Percentiles rank a stretch among this genome's conserved stretches.
Conservation (phyloP, 768 basidiomycete species). For the Mycena polygramma region DNA sequence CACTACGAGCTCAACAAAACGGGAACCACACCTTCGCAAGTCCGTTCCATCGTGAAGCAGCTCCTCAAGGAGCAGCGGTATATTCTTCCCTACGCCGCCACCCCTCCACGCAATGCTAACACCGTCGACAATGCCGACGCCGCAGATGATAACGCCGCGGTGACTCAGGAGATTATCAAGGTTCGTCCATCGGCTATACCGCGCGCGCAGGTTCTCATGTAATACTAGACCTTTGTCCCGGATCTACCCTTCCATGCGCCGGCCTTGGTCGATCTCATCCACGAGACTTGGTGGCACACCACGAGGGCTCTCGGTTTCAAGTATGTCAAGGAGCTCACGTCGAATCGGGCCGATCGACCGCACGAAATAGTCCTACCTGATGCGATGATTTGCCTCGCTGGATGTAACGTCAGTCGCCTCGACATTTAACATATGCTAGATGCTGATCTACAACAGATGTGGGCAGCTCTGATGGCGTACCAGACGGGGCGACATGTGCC, state of each 20-base stretch:
- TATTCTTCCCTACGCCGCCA: constrained; percentile 6
- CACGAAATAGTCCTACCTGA: constrained; percentile 10
- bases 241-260: constrained; percentile 10
- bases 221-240: not conserved
- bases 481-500: not conserved
- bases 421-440: not conserved
- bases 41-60: not conserved
- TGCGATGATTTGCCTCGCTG: constrained; percentile 13
- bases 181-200: not conserved
- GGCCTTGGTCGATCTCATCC: constrained; percentile 19
- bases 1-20: constrained; percentile 20
- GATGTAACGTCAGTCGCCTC: not conserved
- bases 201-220: not conserved
- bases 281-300: constrained; percentile 6
- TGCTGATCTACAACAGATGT: not conserved
- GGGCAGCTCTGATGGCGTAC: constrained; percentile 1
- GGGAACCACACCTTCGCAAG: not conserved
- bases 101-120: not conserved
- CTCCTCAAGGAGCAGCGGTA: constrained; percentile 3
- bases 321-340: not conserved
- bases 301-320: constrained; percentile 1
- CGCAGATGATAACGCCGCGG: not conserved
- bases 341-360: constrained; percentile 1
- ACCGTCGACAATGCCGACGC: not conserved
- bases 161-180: not conserved